Percentiles rank a stretch among this genome's conserved stretches.
These are phyloP conservation scores for Dothistroma pini DNA, from an alignment of 2,329 filamentous ascomycete genomes.

Conservation along the genomic window DNA sequence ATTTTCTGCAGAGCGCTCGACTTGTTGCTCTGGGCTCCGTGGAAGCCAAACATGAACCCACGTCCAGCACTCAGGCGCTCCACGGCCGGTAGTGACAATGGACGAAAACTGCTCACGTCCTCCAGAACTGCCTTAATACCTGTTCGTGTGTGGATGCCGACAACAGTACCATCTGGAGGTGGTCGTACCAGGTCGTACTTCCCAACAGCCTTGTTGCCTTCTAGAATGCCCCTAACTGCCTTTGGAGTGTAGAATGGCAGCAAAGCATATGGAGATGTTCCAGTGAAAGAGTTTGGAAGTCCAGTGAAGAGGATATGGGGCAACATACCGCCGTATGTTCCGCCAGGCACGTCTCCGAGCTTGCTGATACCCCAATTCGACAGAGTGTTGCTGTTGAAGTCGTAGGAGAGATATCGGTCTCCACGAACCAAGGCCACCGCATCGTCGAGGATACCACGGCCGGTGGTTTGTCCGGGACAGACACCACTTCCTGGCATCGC, in stretches of 20 bases:
- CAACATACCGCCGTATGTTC: conserved; percentile 45
- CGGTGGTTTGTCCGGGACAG: conserved; percentile 45
- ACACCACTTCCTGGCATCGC: conserved; percentile 47
- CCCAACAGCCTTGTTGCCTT: conserved; percentile 44
- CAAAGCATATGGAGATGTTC: conserved; percentile 48
- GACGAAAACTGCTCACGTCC: conserved; percentile 48
- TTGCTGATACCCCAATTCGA: conserved; percentile 52
- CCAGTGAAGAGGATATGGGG: conserved; percentile 45
- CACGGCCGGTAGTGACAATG: conserved; percentile 45
- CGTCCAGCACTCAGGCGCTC: conserved; percentile 42
- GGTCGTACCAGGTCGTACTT: conserved; percentile 43
- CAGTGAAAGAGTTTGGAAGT: conserved; percentile 47
- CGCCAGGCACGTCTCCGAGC: conserved; percentile 36
- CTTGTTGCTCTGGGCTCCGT: conserved; percentile 42
- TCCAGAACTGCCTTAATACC: conserved; percentile 50
- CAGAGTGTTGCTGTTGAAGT: conserved; percentile 48
- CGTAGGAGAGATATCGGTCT: conserved; percentile 47
- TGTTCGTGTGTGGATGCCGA: conserved; percentile 49
- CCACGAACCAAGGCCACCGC: conserved; percentile 48
- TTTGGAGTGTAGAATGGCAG: conserved; percentile 52
- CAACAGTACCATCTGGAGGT: conserved; percentile 39
- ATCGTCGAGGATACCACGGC: conserved; percentile 47
- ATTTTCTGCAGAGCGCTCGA: conserved; percentile 44
- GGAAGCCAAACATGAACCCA: conserved; percentile 48
- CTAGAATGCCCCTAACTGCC: conserved; percentile 46